Conservation (phyloP, 2,329 filamentous ascomycete species). For the Pseudocercospora cruenta region DNA sequence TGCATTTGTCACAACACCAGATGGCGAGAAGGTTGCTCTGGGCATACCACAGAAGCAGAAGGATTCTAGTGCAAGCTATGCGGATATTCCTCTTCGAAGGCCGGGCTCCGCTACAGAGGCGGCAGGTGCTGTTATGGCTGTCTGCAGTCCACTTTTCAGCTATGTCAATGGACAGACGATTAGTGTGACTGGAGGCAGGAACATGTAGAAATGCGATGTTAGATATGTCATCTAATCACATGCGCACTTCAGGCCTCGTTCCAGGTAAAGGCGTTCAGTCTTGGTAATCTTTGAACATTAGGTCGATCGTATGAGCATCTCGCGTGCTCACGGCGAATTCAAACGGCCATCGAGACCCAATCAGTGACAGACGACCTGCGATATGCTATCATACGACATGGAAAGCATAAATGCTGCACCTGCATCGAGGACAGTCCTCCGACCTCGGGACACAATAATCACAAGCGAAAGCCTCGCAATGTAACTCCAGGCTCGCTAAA, state of each 20-base stretch:
- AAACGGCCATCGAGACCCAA: too few relatives aligned
- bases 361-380: too few relatives aligned
- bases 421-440: too few relatives aligned
- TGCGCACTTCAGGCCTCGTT: not conserved
- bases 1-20: slow-evolving; percentile 74
- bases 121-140: slow-evolving; percentile 73
- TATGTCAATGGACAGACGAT: slow-evolving; percentile 89
- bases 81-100: slow-evolving; percentile 77
- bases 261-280: too few relatives aligned
- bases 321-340: too few relatives aligned
- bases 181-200: slow-evolving; percentile 77
- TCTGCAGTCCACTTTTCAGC: slow-evolving; percentile 78
- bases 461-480: too few relatives aligned
- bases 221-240: not conserved
- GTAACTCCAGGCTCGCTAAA: too few relatives aligned
- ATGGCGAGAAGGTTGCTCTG: slow-evolving; percentile 73
- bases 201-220: slow-evolving; percentile 52
- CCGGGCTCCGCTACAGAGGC: slow-evolving; percentile 80
- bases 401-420: too few relatives aligned
- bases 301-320: too few relatives aligned
- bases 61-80: slow-evolving; percentile 45
- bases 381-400: too few relatives aligned
- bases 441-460: too few relatives aligned
- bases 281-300: too few relatives aligned
- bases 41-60: slow-evolving; percentile 70